Base-by-base conservation (phyloP, 1,284 basidiomycete genomes). In the Sanguinoderma infundibulare region DNA sequence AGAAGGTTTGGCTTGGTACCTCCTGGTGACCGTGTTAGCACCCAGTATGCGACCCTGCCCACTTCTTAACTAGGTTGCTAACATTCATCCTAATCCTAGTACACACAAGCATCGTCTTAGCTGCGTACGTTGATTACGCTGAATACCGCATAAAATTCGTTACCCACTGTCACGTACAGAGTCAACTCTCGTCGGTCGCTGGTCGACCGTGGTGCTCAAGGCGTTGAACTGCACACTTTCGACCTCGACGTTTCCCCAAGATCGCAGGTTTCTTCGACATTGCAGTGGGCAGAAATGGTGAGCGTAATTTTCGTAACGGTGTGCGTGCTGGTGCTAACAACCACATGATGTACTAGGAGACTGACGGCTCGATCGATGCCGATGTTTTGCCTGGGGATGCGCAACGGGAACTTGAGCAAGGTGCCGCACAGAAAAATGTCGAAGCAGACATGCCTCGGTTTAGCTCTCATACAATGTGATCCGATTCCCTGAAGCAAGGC, bases 141-240 rank as follows among this genome's bases (percentile, higher is more conserved):
- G 17, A 32, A 6, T 9, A 2, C 32, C 17, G 34, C 39, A 46
- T 35, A 30, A 9, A 5, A 6, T 26, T 24, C n/a, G 22, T 14
- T 39, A 15, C 22, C 40, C 20, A 10, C 22, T 14, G 22, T 26
- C 12, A 7, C 20, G 12, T 28, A 6, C 53, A 56, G 55, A 6
- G 55, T 56, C 34, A 56, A 56, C 15, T 56, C 55, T 9, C 55
- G 55, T n/a, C 55, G 55, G 8, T 47, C 55, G 22, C 55, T 56
- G 1, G 44, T 56, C 8, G 55, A 56, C 46, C 55, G 44, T 12
- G 55, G 55, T 15, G 22, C 42, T 22, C 44, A 47, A 26, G 55
- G 55, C 20, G 36, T 56, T 34, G 55, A 56, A 24, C 44, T 56
- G 7, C 14, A n/a, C 8, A 56, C 22, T 8, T 56, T 56, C 12